Percentiles rank a stretch among this genome's conserved stretches.
phyloP scores from a whole-genome alignment of 768 basidiomycete genomes.

The Phaffia tasmanica region DNA sequence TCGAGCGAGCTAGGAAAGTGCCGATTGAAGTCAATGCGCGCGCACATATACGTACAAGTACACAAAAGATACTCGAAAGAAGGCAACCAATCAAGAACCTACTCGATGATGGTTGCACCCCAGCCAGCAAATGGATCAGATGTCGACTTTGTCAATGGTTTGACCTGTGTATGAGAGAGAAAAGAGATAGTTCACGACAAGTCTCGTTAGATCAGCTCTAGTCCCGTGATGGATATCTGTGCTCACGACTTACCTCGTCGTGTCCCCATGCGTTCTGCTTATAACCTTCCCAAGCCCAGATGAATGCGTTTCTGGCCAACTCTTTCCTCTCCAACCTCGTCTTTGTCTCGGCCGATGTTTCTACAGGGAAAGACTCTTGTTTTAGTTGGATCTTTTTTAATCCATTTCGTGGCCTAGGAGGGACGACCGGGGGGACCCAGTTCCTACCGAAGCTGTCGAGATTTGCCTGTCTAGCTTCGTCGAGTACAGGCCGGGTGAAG shows the following conservation, averaged over 20 bases:
- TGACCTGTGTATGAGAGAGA: slow-evolving; percentile 25
- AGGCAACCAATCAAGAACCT: slow-evolving; percentile 10
- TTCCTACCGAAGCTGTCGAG: background rate
- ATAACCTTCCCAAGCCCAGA: slow-evolving; percentile 29
- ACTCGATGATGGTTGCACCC: slow-evolving; percentile 34
- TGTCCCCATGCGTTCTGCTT: slow-evolving; percentile 29
- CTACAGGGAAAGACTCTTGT: background rate
- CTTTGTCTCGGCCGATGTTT: slow-evolving; percentile 12
- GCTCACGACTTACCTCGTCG: background rate
- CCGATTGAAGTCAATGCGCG: background rate
- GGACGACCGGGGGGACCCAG: slow-evolving; percentile 8
- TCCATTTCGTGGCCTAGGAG: background rate
- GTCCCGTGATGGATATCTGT: background rate
- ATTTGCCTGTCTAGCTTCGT: background rate
- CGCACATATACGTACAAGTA: no score
- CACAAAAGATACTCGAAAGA: background rate
- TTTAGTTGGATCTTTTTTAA: background rate
- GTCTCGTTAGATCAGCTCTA: no score
- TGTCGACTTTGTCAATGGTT: slow-evolving; percentile 22
- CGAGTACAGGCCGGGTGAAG: no score
- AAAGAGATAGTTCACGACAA: background rate
- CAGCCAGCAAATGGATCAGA: slow-evolving; percentile 32
- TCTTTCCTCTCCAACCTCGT: slow-evolving; percentile 22
- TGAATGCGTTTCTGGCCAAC: slow-evolving; percentile 30
- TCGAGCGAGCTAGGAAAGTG: slow-evolving; percentile 27